Percentiles rank a stretch among this genome's conserved stretches.
Conservation (phyloP, 495 filamentous ascomycete species). For the Cenococcum geophilum region DNA sequence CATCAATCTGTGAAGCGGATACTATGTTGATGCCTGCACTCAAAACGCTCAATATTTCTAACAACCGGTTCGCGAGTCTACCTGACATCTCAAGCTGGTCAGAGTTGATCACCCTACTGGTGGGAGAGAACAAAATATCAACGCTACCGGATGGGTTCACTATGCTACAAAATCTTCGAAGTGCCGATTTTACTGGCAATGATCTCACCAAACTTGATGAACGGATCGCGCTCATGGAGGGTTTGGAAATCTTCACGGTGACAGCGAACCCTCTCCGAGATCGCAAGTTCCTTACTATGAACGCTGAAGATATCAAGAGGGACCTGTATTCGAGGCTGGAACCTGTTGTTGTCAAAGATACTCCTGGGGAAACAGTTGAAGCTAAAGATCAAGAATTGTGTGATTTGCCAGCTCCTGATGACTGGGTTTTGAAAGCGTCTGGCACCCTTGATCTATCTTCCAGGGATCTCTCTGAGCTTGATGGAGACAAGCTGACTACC, state of each 20-base stretch:
- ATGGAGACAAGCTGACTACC: constrained; percentile 45
- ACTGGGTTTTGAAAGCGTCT: constrained; percentile 30
- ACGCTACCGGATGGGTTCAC: constrained; percentile 69
- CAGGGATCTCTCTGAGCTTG: constrained; percentile 39
- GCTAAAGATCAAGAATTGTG: not conserved
- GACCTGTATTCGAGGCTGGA: constrained; percentile 65
- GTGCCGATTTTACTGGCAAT: constrained; percentile 78
- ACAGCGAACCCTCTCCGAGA: constrained; percentile 83
- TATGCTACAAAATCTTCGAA: constrained; percentile 57
- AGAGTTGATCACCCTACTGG: constrained; percentile 62
- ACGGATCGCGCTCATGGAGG: constrained; percentile 73
- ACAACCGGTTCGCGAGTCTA: constrained; percentile 67
- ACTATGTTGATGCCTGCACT: constrained; percentile 61
- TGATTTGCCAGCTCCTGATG: not conserved
- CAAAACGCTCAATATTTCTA: constrained; percentile 63
- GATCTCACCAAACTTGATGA: constrained; percentile 69
- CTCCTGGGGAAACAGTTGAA: constrained; percentile 9
- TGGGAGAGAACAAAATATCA: constrained; percentile 72
- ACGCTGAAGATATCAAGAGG: constrained; percentile 73
- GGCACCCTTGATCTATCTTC: constrained; percentile 42
- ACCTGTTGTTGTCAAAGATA: constrained; percentile 39
- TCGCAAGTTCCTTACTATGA: constrained; percentile 73
- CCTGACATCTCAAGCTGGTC: constrained; percentile 68
- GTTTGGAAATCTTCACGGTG: constrained; percentile 62
- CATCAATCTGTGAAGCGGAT: constrained; percentile 46